A percentile compares a stretch with the other conserved stretches of the same genome.
phyloP scores from a whole-genome alignment of 192 early-diverging fungal genomes.

The Backusella morwellensis region DNA sequence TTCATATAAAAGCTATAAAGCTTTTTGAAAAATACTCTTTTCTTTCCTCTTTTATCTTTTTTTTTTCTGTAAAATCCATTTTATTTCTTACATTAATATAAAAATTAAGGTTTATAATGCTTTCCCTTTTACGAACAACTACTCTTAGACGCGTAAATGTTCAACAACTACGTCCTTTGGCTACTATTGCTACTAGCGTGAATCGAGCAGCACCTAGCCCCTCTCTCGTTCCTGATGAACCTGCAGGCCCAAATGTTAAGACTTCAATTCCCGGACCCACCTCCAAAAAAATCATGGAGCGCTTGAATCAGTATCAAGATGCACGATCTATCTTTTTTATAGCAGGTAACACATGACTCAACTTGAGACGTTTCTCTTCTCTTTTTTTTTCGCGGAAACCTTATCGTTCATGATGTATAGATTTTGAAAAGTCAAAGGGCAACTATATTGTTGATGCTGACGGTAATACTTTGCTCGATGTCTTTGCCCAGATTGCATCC shows the following conservation, averaged over 20 bases:
- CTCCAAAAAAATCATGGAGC: conserved; percentile 47
- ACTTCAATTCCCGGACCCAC: conserved; percentile 61
- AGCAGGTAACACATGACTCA: conserved; percentile 32
- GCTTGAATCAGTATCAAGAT: conserved; percentile 59
- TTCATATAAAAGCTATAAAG: background rate
- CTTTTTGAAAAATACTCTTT: background rate
- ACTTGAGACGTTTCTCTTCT: background rate
- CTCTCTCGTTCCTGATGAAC: conserved; percentile 49
- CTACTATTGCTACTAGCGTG: background rate
- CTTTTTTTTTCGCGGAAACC: background rate
- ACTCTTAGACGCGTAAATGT: background rate
- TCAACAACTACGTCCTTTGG: background rate
- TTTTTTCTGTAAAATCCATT: background rate
- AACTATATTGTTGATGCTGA: conserved; percentile 76
- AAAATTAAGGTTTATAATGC: background rate
- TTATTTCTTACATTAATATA: background rate
- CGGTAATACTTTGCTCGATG: conserved; percentile 66
- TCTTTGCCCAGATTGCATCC: conserved; percentile 74
- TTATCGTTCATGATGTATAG: conserved; percentile 27
- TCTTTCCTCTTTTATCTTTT: background rate
- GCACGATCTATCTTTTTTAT: conserved; percentile 64
- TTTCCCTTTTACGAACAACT: conserved; percentile 6
- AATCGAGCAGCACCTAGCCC: background rate
- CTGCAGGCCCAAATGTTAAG: conserved; percentile 49
- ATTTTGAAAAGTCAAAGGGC: conserved; percentile 62